Conservation (phyloP, 805 yeast genomes). For the Candida maris region DNA sequence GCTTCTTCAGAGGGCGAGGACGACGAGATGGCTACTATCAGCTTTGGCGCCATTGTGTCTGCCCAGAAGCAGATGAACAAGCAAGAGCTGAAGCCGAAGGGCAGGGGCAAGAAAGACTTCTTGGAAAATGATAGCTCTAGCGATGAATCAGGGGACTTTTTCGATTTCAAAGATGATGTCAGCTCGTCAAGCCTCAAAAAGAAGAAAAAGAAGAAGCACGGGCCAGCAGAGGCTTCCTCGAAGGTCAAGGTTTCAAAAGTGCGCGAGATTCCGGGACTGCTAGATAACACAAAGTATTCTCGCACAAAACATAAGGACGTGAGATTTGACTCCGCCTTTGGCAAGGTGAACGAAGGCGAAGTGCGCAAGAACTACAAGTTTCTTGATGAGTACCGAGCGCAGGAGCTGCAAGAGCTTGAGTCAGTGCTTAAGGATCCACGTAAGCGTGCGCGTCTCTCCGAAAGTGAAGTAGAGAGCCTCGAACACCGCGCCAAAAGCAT, state of each 20-base stretch:
- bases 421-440: conserved; percentile 52
- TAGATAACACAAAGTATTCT: conserved; percentile 32
- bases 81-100: conserved; percentile 14
- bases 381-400: conserved; percentile 77
- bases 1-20: not conserved
- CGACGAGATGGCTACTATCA: conserved; percentile 38
- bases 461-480: conserved; percentile 48
- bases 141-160: conserved; percentile 29
- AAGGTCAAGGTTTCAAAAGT: conserved; percentile 66
- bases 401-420: conserved; percentile 64
- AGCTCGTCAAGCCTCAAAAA: conserved; percentile 12
- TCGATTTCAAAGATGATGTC: conserved; percentile 33
- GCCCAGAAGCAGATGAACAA: conserved; percentile 50
- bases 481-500: conserved; percentile 59
- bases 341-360: conserved; percentile 67
- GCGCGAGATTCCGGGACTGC: conserved; percentile 70
- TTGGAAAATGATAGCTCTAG: conserved; percentile 15
- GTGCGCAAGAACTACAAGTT: conserved; percentile 79
- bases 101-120: conserved; percentile 12
- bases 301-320: conserved; percentile 66
- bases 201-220: conserved; percentile 64
- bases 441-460: conserved; percentile 37
- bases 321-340: conserved; percentile 86
- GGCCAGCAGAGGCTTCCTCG: conserved; percentile 78
- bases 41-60: conserved; percentile 60